Evolutionary conservation across 2,329 filamentous ascomycete genomes (phyloP), one percentile per base, ranked within the genome.

Genomic region (Orbilia blumenaviensis): DNA sequence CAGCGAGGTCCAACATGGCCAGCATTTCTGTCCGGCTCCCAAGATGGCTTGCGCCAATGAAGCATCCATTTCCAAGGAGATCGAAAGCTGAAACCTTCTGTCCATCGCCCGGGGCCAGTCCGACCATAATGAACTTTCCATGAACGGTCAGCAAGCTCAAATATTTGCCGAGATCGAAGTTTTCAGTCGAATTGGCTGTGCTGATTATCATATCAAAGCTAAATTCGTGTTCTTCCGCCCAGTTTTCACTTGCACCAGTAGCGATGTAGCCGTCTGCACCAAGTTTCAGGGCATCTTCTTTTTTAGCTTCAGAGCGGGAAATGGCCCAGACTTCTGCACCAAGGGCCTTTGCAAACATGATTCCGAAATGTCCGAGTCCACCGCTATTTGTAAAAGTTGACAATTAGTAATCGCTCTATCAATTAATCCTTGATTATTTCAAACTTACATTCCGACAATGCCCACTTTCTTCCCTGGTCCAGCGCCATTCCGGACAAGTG

Each of bases 381-480:
- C 90, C 90, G 21, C 85, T 78, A 9, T 10, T 42, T 23, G 38
- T n/a, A 18, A 44, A 3, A 9, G 18, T 41, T 29, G 32, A 67
- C 32, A 66, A 52, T 42, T 42, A 58, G 8, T 27, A 50, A 5
- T 29, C 23, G 18, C 83, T 12, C 5, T 23, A 14, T n/a, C n/a
- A n/a, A 34, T n/a, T 46, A n/a, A n/a, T 6, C 21, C 81, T 32
- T 82, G 82, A 12, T 84, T 83, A 71, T 82, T 82, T 78, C 83
- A 83, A 34, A 42, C 72, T 61, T 64, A 76, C 64, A 76, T 76
- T 46, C 91, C 91, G 7, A 93, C 88, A 76, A 94, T 88, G 38
- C 87, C 91, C 21, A 93, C 89, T 84, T 92, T 92, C 85, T 92
- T 92, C 77, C 92, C 92, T 0, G 91, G 91, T 0, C 91, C 91